Conservation (phyloP, 2,329 filamentous ascomycete genomes). For the Aspergillus japonicus region DNA sequence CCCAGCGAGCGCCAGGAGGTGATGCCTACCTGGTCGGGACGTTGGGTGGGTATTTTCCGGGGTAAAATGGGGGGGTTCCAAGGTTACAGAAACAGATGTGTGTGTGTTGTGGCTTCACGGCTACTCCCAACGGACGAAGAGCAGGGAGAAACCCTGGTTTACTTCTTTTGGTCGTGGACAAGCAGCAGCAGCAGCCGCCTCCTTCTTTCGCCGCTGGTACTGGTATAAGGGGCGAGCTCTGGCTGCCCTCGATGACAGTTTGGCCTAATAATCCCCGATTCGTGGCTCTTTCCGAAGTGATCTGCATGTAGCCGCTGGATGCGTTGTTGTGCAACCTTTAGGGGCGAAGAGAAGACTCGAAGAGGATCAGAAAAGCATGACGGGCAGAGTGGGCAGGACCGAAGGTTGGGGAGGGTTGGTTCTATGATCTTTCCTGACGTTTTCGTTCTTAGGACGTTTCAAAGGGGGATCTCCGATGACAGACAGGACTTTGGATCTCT, state of each 20-base stretch:
- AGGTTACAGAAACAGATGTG: background rate
- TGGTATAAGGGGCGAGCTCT: background rate
- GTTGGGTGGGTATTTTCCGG: background rate
- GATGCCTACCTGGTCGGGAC: too few relatives aligned
- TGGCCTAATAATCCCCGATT: constrained; percentile 19
- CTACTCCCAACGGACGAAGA: background rate
- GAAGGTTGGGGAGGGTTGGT: too few relatives aligned
- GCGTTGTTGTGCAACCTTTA: constrained; percentile 25
- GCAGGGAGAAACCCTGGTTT: background rate
- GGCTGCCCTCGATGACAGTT: constrained; percentile 7
- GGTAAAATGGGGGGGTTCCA: background rate
- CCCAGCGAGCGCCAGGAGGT: background rate
- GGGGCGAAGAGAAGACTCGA: background rate
- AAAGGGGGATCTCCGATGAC: too few relatives aligned
- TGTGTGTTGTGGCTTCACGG: background rate
- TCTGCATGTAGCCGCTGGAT: constrained; percentile 24
- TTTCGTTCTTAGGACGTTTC: too few relatives aligned
- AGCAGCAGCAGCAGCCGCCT: background rate
- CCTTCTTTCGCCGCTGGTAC: background rate
- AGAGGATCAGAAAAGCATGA: background rate
- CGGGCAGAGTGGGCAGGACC: background rate
- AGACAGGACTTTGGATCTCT: too few relatives aligned
- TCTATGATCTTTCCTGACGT: too few relatives aligned
- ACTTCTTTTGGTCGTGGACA: background rate
- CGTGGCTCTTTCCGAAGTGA: constrained; percentile 18